Evolutionary conservation across 2,329 filamentous ascomycete genomes (phyloP).

Genomic region (Sphaerostilbella broomeana): DNA sequence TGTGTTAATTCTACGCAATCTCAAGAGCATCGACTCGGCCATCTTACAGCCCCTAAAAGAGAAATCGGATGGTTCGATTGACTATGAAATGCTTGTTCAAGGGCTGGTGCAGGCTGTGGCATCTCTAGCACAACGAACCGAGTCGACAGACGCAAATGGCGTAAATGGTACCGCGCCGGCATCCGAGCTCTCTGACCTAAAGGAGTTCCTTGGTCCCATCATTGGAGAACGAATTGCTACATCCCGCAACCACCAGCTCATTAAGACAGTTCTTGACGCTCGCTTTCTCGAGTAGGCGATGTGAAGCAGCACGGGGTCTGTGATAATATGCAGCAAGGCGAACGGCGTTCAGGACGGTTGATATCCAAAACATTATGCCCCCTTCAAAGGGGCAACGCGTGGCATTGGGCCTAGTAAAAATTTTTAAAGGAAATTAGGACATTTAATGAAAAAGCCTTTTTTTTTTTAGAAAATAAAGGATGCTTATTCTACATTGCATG

Average conservation of each 20-base stretch:
- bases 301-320: neutral
- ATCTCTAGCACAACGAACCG: slow-evolving; percentile 33
- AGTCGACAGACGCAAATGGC: slow-evolving; percentile 28
- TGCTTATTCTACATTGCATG: slow-evolving; percentile 11
- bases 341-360: slow-evolving; percentile 21
- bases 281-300: slow-evolving; percentile 40
- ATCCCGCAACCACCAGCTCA: slow-evolving; percentile 41
- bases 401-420: too few species aligned
- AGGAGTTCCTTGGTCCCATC: slow-evolving; percentile 49
- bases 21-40: slow-evolving; percentile 46
- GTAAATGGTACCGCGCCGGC: slow-evolving; percentile 33
- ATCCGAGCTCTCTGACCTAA: slow-evolving; percentile 38
- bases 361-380: slow-evolving; percentile 11
- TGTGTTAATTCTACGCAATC: slow-evolving; percentile 49
- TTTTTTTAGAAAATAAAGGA: too few species aligned
- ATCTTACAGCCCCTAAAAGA: slow-evolving; percentile 50
- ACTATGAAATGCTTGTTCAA: slow-evolving; percentile 50
- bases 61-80: slow-evolving; percentile 40
- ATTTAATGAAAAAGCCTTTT: slow-evolving; percentile 5
- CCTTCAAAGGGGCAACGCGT: too few species aligned
- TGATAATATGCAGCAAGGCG: slow-evolving; percentile 14
- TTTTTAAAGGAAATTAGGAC: slow-evolving; percentile 5
- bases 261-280: slow-evolving; percentile 49
- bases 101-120: slow-evolving; percentile 49
- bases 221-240: slow-evolving; percentile 43